Base-by-base conservation (phyloP, 352 stramenopile species). In the Blastocystis sp. region DNA sequence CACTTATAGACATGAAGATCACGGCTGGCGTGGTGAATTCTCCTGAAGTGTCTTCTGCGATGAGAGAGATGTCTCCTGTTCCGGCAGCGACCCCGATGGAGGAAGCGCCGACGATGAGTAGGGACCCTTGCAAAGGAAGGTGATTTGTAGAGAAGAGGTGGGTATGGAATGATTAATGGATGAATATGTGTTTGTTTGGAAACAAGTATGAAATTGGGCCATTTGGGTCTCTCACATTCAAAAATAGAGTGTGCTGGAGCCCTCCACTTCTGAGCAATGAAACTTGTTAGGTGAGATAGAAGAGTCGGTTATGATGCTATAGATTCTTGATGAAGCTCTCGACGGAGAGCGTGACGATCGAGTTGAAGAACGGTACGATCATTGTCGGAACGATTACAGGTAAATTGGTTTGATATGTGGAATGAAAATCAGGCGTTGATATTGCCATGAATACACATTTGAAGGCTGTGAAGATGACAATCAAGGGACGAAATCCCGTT, bases 301-400 rank as follows among this genome's bases (percentile, higher is more conserved):
- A 3, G 9, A 6, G 38, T 7, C 11, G 24, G 16, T 1, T 11
- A 1, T 49, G 18, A 56, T 51, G 61, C 18, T 46, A 42, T 76
- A 88, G 94, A 84, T 97, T 97, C 90, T 92, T 97, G 88, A 97
- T 97, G 94, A 98, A 98, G 89, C 91, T 99, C 63, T 97, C 95
- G 77, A 96, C 97, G 77, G 96, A 99, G 90, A 97, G 96, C 77
- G 96, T 99, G 46, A 98, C 96, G 42, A 97, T 99, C 84, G 96
- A 99, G 88, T 91, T 99, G n/a, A 99, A 99, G 90, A 99, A 99
- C 90, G 96, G 96, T 65, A 98, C 96, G n/a, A 96, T 98, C 42
- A 92, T 98, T 59, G 92, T 96, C 76, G 96, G 96, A 71, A 99
- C 96, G 0, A 95, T 99, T 73, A 94, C 94, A 78, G 93, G 92